Evolutionary conservation across 2,329 filamentous ascomycete genomes (phyloP).

Genomic region (Pseudogymnoascus destructans): DNA sequence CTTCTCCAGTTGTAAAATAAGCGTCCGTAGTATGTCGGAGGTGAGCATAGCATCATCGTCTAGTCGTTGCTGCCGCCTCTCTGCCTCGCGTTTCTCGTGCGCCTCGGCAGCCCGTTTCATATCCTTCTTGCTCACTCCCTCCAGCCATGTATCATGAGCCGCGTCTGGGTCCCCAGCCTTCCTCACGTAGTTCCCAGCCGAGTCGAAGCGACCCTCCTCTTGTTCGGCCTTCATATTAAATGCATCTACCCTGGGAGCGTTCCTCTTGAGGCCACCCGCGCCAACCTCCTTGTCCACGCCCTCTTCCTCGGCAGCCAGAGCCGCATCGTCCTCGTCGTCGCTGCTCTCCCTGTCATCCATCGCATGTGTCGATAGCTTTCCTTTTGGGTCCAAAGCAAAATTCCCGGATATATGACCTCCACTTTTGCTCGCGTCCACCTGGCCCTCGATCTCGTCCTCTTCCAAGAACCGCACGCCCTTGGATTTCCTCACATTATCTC

Average conservation of each 20-base stretch:
- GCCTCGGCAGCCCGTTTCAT: slow-evolving; percentile 80
- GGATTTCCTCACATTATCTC: slow-evolving; percentile 39
- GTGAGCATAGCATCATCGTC: slow-evolving; percentile 64
- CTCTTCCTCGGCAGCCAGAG: slow-evolving; percentile 61
- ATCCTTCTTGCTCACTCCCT: slow-evolving; percentile 85
- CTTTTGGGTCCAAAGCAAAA: slow-evolving; percentile 46
- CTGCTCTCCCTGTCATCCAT: slow-evolving; percentile 34
- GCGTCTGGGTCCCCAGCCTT: slow-evolving; percentile 83
- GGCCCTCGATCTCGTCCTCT: slow-evolving; percentile 58
- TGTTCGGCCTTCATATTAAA: slow-evolving; percentile 89
- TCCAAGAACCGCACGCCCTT: slow-evolving; percentile 50
- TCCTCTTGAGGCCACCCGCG: slow-evolving; percentile 77
- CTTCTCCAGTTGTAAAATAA: slow-evolving; percentile 62
- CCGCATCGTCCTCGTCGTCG: slow-evolving; percentile 56
- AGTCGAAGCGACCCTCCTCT: slow-evolving; percentile 86
- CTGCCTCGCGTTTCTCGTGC: slow-evolving; percentile 70
- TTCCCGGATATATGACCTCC: slow-evolving; percentile 53
- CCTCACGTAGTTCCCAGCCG: slow-evolving; percentile 79
- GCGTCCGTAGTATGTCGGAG: slow-evolving; percentile 55
- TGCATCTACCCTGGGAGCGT: slow-evolving; percentile 86
- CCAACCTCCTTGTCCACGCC: slow-evolving; percentile 82
- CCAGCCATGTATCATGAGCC: slow-evolving; percentile 82
- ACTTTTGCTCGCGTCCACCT: slow-evolving; percentile 59
- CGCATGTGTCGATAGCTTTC: slow-evolving; percentile 28
- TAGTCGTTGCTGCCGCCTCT: slow-evolving; percentile 55